These are phyloP conservation scores for Tuber magnatum DNA, from an alignment of 495 filamentous ascomycete genomes.

Conservation along the genomic window DNA sequence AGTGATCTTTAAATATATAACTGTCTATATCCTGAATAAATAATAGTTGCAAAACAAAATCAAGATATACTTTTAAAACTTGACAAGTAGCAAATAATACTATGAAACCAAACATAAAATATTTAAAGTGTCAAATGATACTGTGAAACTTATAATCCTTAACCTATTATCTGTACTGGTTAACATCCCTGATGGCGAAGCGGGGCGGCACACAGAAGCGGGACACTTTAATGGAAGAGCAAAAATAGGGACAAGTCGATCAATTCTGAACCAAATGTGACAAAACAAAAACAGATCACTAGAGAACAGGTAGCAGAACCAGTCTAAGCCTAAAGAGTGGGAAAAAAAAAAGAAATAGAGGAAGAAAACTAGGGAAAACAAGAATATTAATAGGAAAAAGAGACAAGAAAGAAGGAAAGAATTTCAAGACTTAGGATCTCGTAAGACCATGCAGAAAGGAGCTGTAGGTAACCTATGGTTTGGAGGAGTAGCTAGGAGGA, in stretches of 20 bases:
- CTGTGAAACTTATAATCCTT: too few relatives aligned
- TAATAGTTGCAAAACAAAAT: too few relatives aligned
- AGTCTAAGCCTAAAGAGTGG: background rate
- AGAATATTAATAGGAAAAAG: too few relatives aligned
- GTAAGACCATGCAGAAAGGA: background rate
- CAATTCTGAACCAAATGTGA: background rate
- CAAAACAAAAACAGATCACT: background rate
- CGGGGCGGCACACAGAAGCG: too few relatives aligned
- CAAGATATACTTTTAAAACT: too few relatives aligned
- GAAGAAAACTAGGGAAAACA: background rate
- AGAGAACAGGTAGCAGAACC: background rate
- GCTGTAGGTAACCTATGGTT: background rate
- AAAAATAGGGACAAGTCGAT: background rate
- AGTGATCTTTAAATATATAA: too few relatives aligned
- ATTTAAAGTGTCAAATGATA: too few relatives aligned
- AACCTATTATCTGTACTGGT: too few relatives aligned
- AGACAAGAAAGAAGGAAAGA: background rate
- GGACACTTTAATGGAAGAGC: too few relatives aligned
- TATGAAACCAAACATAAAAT: too few relatives aligned
- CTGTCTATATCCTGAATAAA: too few relatives aligned
- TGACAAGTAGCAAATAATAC: too few relatives aligned
- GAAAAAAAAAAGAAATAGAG: background rate
- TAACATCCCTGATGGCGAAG: background rate
- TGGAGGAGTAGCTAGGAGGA: background rate
- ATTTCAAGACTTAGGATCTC: background rate